Evolutionary conservation across 768 basidiomycete species (phyloP).

Genomic region (Macrolepiota dolichaula): DNA sequence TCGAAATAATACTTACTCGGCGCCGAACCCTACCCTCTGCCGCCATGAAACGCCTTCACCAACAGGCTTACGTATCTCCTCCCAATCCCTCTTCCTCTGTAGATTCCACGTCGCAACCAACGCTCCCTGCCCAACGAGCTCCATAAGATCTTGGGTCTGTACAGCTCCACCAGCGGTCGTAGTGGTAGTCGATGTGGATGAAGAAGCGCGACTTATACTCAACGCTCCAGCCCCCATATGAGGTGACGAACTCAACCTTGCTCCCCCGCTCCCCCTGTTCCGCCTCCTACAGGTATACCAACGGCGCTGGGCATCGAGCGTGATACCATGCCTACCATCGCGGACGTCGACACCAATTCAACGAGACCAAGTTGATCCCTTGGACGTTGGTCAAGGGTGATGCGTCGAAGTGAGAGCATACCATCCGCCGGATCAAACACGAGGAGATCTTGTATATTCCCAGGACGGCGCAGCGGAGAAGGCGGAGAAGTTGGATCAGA

Average conservation of each 20-base stretch:
- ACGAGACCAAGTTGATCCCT: constrained; percentile 21
- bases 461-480: constrained; percentile 22
- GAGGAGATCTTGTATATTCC: constrained; percentile 62
- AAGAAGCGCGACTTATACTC: constrained; percentile 31
- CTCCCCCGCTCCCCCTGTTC: no score
- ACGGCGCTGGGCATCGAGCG: constrained; percentile 59
- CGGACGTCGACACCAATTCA: constrained; percentile 27
- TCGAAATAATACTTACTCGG: constrained; percentile 31
- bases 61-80: constrained; percentile 42
- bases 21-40: constrained; percentile 14
- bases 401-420: constrained; percentile 50
- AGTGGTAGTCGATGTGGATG: constrained; percentile 26
- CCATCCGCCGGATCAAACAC: constrained; percentile 63
- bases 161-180: constrained; percentile 9
- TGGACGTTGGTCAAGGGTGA: constrained; percentile 40
- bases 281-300: constrained; percentile 15
- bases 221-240: constrained; percentile 32
- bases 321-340: constrained; percentile 41
- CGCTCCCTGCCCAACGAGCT: constrained; percentile 34
- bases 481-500: constrained; percentile 12
- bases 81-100: constrained; percentile 47
- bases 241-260: neutral
- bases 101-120: constrained; percentile 67
- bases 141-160: constrained; percentile 17
- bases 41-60: neutral